Conservation (phyloP, 1,284 basidiomycete species). For the Termitomyces sp. region DNA sequence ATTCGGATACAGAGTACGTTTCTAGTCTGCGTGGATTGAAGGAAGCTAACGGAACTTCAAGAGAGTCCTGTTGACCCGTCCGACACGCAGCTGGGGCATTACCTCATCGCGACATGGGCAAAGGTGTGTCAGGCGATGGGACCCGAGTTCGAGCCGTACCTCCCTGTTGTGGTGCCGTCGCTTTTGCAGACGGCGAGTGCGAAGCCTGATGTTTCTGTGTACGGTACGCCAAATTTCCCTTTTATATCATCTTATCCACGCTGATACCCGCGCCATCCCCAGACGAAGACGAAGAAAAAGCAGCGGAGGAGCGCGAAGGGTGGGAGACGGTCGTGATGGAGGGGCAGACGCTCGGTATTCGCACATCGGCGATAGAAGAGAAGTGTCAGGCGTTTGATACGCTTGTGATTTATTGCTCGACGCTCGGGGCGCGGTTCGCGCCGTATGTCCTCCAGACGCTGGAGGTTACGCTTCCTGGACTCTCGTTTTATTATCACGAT, state of each 20-base stretch:
- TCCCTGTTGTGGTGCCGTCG: slow-evolving; percentile 77
- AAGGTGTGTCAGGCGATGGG: slow-evolving; percentile 80
- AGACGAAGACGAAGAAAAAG: slow-evolving; percentile 54
- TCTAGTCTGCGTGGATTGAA: no score
- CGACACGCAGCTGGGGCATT: slow-evolving; percentile 63
- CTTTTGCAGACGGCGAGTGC: slow-evolving; percentile 70
- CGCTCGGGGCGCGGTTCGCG: slow-evolving; percentile 63
- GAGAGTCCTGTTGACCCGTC: slow-evolving; percentile 60
- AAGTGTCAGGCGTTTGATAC: slow-evolving; percentile 86
- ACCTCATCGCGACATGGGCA: slow-evolving; percentile 76
- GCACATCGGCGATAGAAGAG: slow-evolving; percentile 78
- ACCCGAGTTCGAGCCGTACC: slow-evolving; percentile 77
- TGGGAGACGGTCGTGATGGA: slow-evolving; percentile 77
- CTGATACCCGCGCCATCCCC: background rate
- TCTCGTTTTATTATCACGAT: slow-evolving; percentile 77
- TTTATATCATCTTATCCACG: no score
- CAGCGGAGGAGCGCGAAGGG: slow-evolving; percentile 53
- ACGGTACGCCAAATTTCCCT: slow-evolving; percentile 59
- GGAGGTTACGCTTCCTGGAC: slow-evolving; percentile 64
- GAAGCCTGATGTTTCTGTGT: slow-evolving; percentile 76
- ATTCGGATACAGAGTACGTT: slow-evolving; percentile 73
- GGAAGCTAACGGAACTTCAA: no score
- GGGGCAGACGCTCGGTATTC: slow-evolving; percentile 70
- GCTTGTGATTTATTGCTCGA: slow-evolving; percentile 73
- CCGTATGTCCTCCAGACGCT: slow-evolving; percentile 70